These are phyloP conservation scores for Fonsecaea nubica DNA, from an alignment of 2,329 filamentous ascomycete genomes.

Conservation along the genomic window DNA sequence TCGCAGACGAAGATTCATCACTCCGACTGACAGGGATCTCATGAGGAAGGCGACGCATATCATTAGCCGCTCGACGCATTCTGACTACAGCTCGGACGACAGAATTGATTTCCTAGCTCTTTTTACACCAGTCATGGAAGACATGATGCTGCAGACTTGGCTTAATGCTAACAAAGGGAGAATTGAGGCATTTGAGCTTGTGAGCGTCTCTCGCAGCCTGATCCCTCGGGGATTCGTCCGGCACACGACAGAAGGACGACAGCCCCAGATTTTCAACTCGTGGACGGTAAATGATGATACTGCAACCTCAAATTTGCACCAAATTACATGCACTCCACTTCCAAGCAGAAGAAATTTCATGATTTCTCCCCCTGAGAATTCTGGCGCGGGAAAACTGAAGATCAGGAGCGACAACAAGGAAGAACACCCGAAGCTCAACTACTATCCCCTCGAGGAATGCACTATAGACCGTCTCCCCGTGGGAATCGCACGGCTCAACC, in stretches of 20 bases:
- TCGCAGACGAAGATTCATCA: not conserved
- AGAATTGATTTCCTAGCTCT: not conserved
- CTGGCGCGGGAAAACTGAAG: not conserved
- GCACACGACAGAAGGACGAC: not conserved
- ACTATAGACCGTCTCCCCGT: not conserved
- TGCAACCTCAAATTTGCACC: not conserved
- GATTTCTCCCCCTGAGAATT: not conserved
- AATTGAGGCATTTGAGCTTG: not conserved
- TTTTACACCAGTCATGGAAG: not conserved
- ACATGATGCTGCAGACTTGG: not conserved
- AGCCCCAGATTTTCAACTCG: not conserved
- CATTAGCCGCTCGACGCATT: not conserved
- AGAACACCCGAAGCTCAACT: not conserved
- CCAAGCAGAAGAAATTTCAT: not conserved
- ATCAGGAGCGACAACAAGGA: not conserved
- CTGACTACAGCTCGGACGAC: not conserved
- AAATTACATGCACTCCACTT: not conserved
- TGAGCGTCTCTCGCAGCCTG: not conserved
- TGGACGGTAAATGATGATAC: not conserved
- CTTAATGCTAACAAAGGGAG: conserved; percentile 1
- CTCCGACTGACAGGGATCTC: not conserved
- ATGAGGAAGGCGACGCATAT: not conserved
- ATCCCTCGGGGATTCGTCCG: not conserved
- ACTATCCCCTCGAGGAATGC: not conserved
- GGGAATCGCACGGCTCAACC: not conserved